These are phyloP conservation scores for Novymonas esmeraldas DNA, from an alignment of 208 protist species.

Conservation along the genomic window DNA sequence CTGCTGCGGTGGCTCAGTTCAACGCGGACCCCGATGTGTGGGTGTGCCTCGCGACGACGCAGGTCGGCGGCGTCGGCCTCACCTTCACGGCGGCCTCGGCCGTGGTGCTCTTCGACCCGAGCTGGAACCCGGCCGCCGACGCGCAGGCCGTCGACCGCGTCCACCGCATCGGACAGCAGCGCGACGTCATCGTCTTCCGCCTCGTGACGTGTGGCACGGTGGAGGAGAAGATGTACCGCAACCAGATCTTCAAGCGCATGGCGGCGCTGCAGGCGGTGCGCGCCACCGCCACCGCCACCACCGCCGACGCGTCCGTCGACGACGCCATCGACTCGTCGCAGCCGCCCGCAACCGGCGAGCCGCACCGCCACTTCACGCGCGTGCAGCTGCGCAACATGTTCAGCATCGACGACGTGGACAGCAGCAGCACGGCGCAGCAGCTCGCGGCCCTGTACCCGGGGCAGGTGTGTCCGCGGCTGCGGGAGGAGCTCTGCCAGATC, in stretches of 20 bases:
- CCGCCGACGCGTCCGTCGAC: neutral
- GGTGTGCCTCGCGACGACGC: slow-evolving; percentile 96
- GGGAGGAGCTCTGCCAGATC: slow-evolving; percentile 18
- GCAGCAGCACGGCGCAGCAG: slow-evolving; percentile 73
- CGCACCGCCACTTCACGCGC: slow-evolving; percentile 85
- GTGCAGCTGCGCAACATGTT: slow-evolving; percentile 88
- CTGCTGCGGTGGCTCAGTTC: slow-evolving; percentile 80
- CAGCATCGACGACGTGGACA: slow-evolving; percentile 43
- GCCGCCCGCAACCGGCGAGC: slow-evolving; percentile 10
- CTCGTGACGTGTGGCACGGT: slow-evolving; percentile 96
- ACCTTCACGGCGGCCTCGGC: slow-evolving; percentile 95
- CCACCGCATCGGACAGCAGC: slow-evolving; percentile 97
- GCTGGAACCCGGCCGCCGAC: slow-evolving; percentile 97
- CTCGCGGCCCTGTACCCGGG: slow-evolving; percentile 61
- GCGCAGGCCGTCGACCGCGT: slow-evolving; percentile 97
- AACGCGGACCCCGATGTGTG: slow-evolving; percentile 55
- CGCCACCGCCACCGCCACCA: neutral
- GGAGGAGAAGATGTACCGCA: slow-evolving; percentile 98
- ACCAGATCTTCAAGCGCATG: slow-evolving; percentile 96
- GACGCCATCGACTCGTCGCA: neutral
- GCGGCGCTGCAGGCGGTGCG: slow-evolving; percentile 68
- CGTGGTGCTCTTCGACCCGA: slow-evolving; percentile 96
- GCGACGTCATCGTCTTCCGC: slow-evolving; percentile 95
- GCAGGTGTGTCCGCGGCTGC: slow-evolving; percentile 26
- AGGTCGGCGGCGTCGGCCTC: slow-evolving; percentile 98